Base-by-base conservation (phyloP, 108 stramenopile genomes). In the Skeletonema tropicum region DNA sequence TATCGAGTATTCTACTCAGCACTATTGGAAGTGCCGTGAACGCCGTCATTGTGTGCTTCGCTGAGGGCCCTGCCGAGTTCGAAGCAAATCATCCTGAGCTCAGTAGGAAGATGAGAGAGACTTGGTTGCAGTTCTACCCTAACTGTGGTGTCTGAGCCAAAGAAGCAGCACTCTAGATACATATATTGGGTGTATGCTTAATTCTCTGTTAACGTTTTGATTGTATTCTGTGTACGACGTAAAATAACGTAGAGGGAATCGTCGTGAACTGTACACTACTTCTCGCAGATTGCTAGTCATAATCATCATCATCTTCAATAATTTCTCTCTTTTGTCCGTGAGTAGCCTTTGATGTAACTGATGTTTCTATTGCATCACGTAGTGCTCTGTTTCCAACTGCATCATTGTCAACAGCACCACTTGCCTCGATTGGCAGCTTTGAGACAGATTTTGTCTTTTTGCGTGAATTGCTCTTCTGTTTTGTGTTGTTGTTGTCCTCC, bases 41-140 rank as follows among this genome's bases (percentile, higher is more conserved):
- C 59, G 90, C 94, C 7, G 90, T 94, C 36, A 91, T 94, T 75
- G 97, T 97, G 0, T 90, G 90, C 70, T 96, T 89, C 64, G 95
- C 95, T 17, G 92, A 96, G 67, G 92, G 86, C 6, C 93, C 94
- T 32, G 83, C 74, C 21, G 91, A 94, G 65, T 89, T 96, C 45
- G 82, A 92, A 64, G 67, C 61, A 19, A 95, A 93, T 69, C 91
- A 97, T 57, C 97, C 93, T n/a, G 82, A 90, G 46, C 78, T 90
- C 2, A 92, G 88, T 36, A 70, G 79, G 6, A 72, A 90, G 73
- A 89, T 97, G 86, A 60, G 85, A 33, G 81, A 58, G 45, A 72
- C 89, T 3, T 97, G 94, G 93, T 46, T 82, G 15, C 12, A 55
- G 15, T 82, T 82, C 70, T 82, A 82, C 42, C 80, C 80, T 0